Base-by-base conservation (phyloP, 441 rosid species). In the Populus trichocarpa region DNA sequence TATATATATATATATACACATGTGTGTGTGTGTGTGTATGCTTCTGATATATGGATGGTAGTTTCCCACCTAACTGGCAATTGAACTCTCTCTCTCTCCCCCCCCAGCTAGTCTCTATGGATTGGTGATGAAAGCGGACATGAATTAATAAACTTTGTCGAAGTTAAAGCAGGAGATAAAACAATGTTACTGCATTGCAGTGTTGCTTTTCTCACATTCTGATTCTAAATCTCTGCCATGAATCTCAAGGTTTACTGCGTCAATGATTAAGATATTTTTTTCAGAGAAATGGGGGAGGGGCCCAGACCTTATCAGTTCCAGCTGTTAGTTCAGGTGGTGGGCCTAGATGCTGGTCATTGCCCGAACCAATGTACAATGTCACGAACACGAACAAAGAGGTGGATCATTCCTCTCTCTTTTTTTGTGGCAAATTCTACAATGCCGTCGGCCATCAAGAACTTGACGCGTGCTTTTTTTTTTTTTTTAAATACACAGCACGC, bases 251-350 rank as follows among this genome's bases (percentile, higher is more conserved):
- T 85, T 38, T 76, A 85, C 87, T 59, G 84, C 85, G 64, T 83
- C 84, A 88, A 86, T 88, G 88, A 84, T 87, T 87, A 83, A 79
- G 83, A 42, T 75, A 30, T 64, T 50, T 61, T 78, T 36, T 67
- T 79, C 74, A 77, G 28, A 59, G 79, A 7, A 33, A 25, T 30
- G 65, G 79, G 61, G 0, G 81, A 76, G 87, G 88, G 89, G 35
- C 78, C 94, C 83, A 64, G 36, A 66, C 73, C 87, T 84, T 86
- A 87, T 88, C 88, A 83, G 87, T 81, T 88, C 89, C 91, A 85
- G 93, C 89, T 89, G 87, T 83, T 86, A 85, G 83, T 81, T 83
- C 92, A 89, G 93, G 87, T 80, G 82, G 86, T 78, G 91, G 88
- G 26, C 89, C 89, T 85, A 78, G 70, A 36, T 86, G 90, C 88